phyloP scores from a whole-genome alignment of 2,329 filamentous ascomycete species.

The Phaeosphaeriaceae sp. region DNA sequence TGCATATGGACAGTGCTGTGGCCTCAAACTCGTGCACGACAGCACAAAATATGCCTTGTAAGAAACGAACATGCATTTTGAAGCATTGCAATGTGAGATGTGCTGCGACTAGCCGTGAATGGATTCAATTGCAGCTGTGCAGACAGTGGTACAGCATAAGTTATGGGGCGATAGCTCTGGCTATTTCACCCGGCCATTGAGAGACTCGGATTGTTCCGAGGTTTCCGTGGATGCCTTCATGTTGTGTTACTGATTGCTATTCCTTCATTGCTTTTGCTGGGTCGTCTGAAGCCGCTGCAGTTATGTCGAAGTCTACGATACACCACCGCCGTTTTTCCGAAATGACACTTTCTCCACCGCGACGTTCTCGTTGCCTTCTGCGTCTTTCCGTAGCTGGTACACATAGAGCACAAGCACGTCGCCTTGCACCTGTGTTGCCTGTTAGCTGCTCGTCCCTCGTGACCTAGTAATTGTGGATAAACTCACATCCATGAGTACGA shows the following conservation, averaged over 20 bases:
- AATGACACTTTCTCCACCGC: constrained; percentile 65
- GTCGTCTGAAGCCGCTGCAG: constrained; percentile 19
- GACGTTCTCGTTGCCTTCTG: constrained; percentile 61
- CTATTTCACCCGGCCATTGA: constrained; percentile 6
- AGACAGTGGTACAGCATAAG: constrained; percentile 21
- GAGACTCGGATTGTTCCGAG: constrained; percentile 4
- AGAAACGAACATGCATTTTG: constrained; percentile 6
- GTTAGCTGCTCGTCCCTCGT: constrained; percentile 23
- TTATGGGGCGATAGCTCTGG: neutral
- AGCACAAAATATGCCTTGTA: constrained; percentile 11
- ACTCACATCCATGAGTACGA: constrained; percentile 97
- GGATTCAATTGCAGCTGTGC: constrained; percentile 21
- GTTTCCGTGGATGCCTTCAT: constrained; percentile 2
- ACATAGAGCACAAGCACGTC: constrained; percentile 96
- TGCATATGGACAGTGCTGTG: neutral
- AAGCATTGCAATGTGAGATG: constrained; percentile 12
- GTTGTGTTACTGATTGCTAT: constrained; percentile 12
- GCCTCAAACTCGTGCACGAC: neutral
- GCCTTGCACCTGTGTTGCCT: constrained; percentile 77
- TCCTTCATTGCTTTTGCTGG: constrained; percentile 8
- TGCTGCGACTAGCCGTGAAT: constrained; percentile 29
- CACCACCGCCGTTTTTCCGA: constrained; percentile 57
- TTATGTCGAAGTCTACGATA: constrained; percentile 36
- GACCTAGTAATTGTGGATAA: constrained; percentile 4
- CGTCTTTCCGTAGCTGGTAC: constrained; percentile 69